Percentiles rank a stretch among this genome's conserved stretches.
Evolutionary conservation across 2,329 filamentous ascomycete species (phyloP).

Genomic region (Alternaria viburni): DNA sequence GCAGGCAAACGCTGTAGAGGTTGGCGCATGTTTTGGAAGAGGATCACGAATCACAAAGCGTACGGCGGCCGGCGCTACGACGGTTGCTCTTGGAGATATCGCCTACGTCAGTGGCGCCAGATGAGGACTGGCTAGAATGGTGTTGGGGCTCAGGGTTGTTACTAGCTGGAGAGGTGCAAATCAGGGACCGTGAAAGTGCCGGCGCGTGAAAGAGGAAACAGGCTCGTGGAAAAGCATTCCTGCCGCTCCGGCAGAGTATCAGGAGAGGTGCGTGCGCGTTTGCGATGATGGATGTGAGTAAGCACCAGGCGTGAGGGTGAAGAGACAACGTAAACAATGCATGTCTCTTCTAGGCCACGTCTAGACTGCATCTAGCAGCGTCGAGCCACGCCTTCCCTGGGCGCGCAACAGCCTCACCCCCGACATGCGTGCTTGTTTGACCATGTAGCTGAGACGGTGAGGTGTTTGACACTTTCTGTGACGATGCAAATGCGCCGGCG

Average conservation of each 20-base stretch:
- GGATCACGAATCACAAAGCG: background rate
- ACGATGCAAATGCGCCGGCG: constrained; percentile 3
- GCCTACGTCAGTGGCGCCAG: background rate
- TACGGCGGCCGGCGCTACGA: background rate
- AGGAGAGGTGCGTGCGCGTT: background rate
- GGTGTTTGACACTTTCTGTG: constrained; percentile 4
- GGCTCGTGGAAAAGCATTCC: background rate
- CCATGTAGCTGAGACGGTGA: background rate
- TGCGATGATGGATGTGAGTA: background rate
- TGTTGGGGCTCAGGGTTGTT: background rate
- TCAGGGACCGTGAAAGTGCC: background rate
- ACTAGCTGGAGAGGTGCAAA: background rate
- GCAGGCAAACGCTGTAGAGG: background rate
- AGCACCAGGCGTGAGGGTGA: background rate
- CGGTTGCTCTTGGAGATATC: background rate
- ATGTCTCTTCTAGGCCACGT: background rate
- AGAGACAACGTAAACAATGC: background rate
- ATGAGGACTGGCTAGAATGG: background rate
- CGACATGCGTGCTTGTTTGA: background rate
- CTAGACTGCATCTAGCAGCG: background rate
- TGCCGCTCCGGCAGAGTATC: background rate
- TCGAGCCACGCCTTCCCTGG: background rate
- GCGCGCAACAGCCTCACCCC: background rate
- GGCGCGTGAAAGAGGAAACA: background rate
- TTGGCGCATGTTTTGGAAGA: background rate